Percentiles rank a stretch among this genome's conserved stretches.
These are phyloP conservation scores for Tulasnella sp. DNA, from an alignment of 768 basidiomycete species.

Conservation along the genomic window DNA sequence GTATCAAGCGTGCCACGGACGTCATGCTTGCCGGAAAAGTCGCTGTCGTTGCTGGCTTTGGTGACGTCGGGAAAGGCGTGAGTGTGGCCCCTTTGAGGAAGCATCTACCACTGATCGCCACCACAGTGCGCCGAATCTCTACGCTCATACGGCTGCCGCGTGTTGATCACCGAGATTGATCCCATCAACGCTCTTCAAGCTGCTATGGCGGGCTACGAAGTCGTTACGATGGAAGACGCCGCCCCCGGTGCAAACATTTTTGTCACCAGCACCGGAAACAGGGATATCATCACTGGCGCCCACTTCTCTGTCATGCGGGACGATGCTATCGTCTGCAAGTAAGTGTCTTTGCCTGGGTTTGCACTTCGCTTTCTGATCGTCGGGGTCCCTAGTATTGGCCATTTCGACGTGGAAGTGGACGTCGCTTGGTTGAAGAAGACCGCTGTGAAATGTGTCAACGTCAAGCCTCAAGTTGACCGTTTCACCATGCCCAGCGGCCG, in stretches of 20 bases:
- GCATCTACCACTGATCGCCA: background rate
- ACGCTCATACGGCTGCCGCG: conserved; percentile 93
- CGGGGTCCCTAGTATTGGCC: conserved; percentile 46
- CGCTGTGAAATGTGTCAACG: conserved; percentile 67
- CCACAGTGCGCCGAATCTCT: conserved; percentile 92
- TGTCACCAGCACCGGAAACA: conserved; percentile 96
- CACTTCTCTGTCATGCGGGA: conserved; percentile 94
- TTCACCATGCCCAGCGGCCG: conserved; percentile 86
- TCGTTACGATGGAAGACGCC: conserved; percentile 96
- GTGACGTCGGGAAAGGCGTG: conserved; percentile 98
- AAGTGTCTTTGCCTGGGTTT: conserved; percentile 25
- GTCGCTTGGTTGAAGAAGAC: conserved; percentile 97
- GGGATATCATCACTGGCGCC: conserved; percentile 87
- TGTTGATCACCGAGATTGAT: conserved; percentile 94
- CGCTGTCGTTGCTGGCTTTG: conserved; percentile 95
- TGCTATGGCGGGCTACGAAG: conserved; percentile 99
- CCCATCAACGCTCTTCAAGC: conserved; percentile 99
- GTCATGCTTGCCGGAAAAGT: conserved; percentile 99
- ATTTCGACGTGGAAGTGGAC: conserved; percentile 59
- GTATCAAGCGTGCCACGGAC: conserved; percentile 99
- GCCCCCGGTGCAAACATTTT: conserved; percentile 83
- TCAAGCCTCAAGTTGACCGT: conserved; percentile 99
- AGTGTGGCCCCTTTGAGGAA: conserved; percentile 27
- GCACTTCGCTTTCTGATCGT: conserved; percentile 12
- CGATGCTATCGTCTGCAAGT: conserved; percentile 98